phyloP scores from a whole-genome alignment of 805 yeast species.

The Cyberlindnera maritima region DNA sequence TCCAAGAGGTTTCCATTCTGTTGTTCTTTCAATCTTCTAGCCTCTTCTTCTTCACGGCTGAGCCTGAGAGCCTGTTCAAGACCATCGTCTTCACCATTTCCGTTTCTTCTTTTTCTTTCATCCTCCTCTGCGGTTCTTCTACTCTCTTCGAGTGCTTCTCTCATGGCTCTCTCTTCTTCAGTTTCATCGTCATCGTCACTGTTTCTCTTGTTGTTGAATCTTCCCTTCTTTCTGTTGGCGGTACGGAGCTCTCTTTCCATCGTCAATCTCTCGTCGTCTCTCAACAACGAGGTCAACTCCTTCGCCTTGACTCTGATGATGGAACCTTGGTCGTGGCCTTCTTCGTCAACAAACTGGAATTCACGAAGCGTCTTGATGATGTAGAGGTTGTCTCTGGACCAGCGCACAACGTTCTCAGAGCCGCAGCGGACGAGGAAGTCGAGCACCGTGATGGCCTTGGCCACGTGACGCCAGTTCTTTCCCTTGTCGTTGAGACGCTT shows the following conservation, averaged over 20 bases:
- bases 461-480: constrained; percentile 95
- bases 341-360: constrained; percentile 77
- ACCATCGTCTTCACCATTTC: constrained; percentile 41
- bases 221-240: constrained; percentile 35
- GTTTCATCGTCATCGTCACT: constrained; percentile 29
- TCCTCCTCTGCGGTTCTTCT: constrained; percentile 83
- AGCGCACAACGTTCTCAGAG: constrained; percentile 80
- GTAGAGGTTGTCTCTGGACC: constrained; percentile 89
- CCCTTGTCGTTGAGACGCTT: constrained; percentile 93
- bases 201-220: constrained; percentile 31
- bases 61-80: constrained; percentile 67
- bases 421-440: constrained; percentile 86
- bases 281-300: constrained; percentile 75
- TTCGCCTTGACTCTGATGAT: constrained; percentile 86
- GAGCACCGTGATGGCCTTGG: constrained; percentile 84
- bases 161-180: constrained; percentile 72
- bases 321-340: constrained; percentile 82
- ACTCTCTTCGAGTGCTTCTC: constrained; percentile 77
- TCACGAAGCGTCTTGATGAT: constrained; percentile 88
- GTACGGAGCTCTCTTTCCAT: constrained; percentile 56
- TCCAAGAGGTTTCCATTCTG: constrained; percentile 50
- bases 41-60: constrained; percentile 74
- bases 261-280: constrained; percentile 76
- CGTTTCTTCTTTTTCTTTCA: constrained; percentile 54
- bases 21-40: constrained; percentile 46